phyloP scores from a whole-genome alignment of 2,329 filamentous ascomycete genomes.

The Whalleya microplaca region DNA sequence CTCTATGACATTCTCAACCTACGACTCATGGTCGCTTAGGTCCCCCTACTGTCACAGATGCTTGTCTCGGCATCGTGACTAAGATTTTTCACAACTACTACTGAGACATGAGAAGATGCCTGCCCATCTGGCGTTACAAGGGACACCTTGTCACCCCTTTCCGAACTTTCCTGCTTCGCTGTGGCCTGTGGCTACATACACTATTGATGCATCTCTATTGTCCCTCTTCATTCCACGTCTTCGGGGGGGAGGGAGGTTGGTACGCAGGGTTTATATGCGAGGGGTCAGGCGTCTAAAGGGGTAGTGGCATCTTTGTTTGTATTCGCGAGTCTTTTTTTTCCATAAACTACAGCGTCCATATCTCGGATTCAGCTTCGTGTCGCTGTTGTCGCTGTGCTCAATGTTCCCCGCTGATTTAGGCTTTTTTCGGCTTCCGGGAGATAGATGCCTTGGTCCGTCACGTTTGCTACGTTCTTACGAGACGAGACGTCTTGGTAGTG shows the following conservation, averaged over 20 bases:
- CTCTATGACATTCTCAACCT: constrained; percentile 31
- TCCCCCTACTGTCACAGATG: constrained; percentile 8
- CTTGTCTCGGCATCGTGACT: constrained; percentile 12
- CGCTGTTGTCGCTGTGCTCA: constrained; percentile 6
- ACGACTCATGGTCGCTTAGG: constrained; percentile 25
- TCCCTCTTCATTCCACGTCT: constrained; percentile 5
- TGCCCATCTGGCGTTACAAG: constrained; percentile 9
- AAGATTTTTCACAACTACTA: constrained; percentile 14
- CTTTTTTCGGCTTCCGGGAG: not conserved
- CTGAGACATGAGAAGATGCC: constrained; percentile 5
- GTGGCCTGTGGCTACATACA: constrained; percentile 27
- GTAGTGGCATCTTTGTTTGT: constrained; percentile 24
- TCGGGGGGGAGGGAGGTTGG: constrained; percentile 14
- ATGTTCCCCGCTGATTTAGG: not conserved
- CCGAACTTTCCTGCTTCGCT: constrained; percentile 5
- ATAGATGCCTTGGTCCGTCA: not conserved
- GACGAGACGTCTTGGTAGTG: constrained; percentile 3
- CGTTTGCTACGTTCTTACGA: constrained; percentile 6
- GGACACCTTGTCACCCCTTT: constrained; percentile 5
- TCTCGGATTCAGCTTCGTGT: not conserved
- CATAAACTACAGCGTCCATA: not conserved
- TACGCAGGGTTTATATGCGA: constrained; percentile 22
- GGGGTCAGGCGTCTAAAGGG: constrained; percentile 24
- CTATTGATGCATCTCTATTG: constrained; percentile 27
- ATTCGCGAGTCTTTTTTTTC: constrained; percentile 4